Evolutionary conservation across 2,329 filamentous ascomycete genomes (phyloP).

Genomic region (Fusarium abutilonis): DNA sequence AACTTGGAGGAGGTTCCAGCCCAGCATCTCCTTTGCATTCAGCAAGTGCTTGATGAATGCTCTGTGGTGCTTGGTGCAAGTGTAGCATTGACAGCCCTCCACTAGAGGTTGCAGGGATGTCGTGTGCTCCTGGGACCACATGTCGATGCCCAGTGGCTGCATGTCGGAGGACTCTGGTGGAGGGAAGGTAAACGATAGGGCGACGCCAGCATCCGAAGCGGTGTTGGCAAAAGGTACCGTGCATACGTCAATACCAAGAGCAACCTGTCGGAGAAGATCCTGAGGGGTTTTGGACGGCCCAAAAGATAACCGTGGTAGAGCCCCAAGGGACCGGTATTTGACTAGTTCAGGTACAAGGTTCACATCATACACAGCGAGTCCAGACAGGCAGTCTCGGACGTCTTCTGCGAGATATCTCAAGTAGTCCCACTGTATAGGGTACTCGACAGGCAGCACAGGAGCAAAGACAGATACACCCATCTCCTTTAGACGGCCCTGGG

Average conservation of each 20-base stretch:
- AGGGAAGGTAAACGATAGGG: constrained; percentile 81
- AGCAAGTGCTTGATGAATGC: constrained; percentile 91
- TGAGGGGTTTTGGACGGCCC: constrained; percentile 76
- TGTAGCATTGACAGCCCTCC: constrained; percentile 78
- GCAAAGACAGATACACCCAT: constrained; percentile 63
- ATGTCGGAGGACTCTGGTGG: constrained; percentile 38
- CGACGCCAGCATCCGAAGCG: constrained; percentile 85
- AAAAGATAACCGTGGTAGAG: constrained; percentile 79
- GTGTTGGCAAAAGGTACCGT: constrained; percentile 78
- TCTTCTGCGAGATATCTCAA: constrained; percentile 75
- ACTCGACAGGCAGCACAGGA: constrained; percentile 78
- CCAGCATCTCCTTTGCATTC: constrained; percentile 93
- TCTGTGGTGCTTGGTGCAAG: constrained; percentile 83
- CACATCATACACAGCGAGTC: constrained; percentile 82
- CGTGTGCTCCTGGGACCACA: constrained; percentile 74
- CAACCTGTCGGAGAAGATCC: constrained; percentile 78
- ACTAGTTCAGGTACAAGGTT: constrained; percentile 73
- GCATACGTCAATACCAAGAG: constrained; percentile 82
- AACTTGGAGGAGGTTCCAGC: constrained; percentile 90
- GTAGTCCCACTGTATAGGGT: constrained; percentile 81
- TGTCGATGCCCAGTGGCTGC: constrained; percentile 75
- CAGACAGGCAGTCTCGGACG: constrained; percentile 66
- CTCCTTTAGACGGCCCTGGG: constrained; percentile 43
- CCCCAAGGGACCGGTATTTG: constrained; percentile 61
- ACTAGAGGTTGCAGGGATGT: constrained; percentile 70